Evolutionary conservation across 1,139 yeast species (phyloP).

Genomic region (Suhomyces coccinellae): DNA sequence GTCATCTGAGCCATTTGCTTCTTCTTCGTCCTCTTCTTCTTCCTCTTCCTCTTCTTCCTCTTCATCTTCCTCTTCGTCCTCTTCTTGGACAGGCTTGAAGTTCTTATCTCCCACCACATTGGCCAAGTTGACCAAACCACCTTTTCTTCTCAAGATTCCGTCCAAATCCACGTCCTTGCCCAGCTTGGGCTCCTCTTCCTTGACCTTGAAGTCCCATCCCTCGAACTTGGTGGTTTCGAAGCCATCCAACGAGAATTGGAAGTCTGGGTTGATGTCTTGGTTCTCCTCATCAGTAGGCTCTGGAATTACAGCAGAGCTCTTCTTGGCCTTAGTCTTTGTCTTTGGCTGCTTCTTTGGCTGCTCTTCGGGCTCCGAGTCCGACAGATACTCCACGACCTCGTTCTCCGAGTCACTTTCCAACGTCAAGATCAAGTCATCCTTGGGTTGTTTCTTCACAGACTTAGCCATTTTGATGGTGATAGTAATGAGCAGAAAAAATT

Average conservation of each 20-base stretch:
- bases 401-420: constrained; percentile 67
- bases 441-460: constrained; percentile 15
- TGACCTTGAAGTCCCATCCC: constrained; percentile 82
- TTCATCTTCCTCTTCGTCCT: constrained; percentile 25
- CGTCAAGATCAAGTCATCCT: constrained; percentile 34
- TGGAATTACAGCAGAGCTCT: constrained; percentile 6
- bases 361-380: constrained; percentile 23
- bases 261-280: constrained; percentile 69
- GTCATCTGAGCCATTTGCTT: constrained; percentile 28
- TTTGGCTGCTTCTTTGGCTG: constrained; percentile 6
- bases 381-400: constrained; percentile 15
- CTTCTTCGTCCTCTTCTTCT: constrained; percentile 21
- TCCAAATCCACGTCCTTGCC: constrained; percentile 81
- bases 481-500: constrained; percentile 10
- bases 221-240: constrained; percentile 53
- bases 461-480: constrained; percentile 17
- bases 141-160: constrained; percentile 77
- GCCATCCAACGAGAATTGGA: constrained; percentile 64
- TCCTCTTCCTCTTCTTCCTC: constrained; percentile 29
- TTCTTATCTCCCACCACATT: constrained; percentile 36
- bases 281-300: constrained; percentile 34
- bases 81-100: constrained; percentile 31
- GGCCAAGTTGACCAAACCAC: constrained; percentile 64
- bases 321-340: constrained; percentile 9
- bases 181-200: constrained; percentile 28